phyloP scores from a whole-genome alignment of 2,329 filamentous ascomycete genomes.

The Ambrosiella xylebori region DNA sequence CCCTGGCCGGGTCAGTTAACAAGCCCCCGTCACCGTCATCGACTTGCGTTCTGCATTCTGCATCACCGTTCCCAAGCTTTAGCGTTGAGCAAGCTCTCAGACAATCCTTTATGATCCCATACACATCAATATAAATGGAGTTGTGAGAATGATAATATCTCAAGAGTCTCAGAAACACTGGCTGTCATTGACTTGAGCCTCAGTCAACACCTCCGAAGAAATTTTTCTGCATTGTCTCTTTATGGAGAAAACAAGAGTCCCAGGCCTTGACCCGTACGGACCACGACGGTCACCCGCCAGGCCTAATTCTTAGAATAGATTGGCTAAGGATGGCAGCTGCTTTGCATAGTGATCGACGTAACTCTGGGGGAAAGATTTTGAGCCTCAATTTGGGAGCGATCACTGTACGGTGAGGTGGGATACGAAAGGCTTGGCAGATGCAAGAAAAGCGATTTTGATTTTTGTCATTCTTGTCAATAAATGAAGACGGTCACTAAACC shows the following conservation, averaged over 20 bases:
- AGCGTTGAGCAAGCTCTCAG: too few relatives aligned
- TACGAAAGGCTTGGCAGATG: not conserved
- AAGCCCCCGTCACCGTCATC: not conserved
- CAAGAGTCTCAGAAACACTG: not conserved
- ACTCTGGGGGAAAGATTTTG: slow-evolving; percentile 10
- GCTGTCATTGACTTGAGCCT: not conserved
- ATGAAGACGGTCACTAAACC: not conserved
- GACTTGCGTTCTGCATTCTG: not conserved
- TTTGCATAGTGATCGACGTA: slow-evolving; percentile 1
- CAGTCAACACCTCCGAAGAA: not conserved
- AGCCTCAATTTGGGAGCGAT: slow-evolving; percentile 9
- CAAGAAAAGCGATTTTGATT: not conserved
- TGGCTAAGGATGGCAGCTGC: not conserved
- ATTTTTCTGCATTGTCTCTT: not conserved
- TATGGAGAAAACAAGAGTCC: not conserved
- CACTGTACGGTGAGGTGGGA: not conserved
- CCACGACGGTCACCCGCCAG: not conserved
- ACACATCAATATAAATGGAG: too few relatives aligned
- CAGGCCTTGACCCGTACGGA: not conserved
- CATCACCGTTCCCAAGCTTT: not conserved
- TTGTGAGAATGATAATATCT: too few relatives aligned
- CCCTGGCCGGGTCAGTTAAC: too few relatives aligned
- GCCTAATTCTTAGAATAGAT: not conserved
- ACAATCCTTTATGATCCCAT: too few relatives aligned
- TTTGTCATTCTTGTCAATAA: not conserved